Percentiles rank a stretch among this genome's conserved stretches.
phyloP scores from a whole-genome alignment of 768 basidiomycete genomes.

The Cubamyces lactineus region DNA sequence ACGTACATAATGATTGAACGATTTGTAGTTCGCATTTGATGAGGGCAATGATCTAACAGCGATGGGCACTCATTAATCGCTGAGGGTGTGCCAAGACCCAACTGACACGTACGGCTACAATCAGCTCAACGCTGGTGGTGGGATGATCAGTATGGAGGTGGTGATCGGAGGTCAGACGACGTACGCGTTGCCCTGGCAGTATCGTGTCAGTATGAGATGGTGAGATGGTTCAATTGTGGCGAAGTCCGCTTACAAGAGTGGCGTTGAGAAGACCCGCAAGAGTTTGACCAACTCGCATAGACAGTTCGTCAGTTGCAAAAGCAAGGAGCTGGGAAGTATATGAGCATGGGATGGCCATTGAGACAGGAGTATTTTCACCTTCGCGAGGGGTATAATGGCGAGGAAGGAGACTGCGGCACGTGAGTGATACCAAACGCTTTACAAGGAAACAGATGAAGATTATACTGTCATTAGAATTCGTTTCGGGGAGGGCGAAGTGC shows the following conservation, averaged over 20 bases:
- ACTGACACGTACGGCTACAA: constrained; percentile 46
- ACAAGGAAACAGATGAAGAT: constrained; percentile 84
- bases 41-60: constrained; percentile 47
- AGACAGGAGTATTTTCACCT: constrained; percentile 57
- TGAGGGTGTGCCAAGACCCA: no score
- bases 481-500: constrained; percentile 55
- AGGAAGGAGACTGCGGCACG: constrained; percentile 71
- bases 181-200: constrained; percentile 36
- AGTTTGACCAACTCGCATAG: constrained; percentile 81
- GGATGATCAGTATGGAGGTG: no score
- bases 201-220: constrained; percentile 12
- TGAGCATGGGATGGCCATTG: constrained; percentile 1
- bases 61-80: constrained; percentile 18
- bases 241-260: constrained; percentile 56
- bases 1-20: constrained; percentile 50
- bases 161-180: no score
- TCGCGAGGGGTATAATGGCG: constrained; percentile 84
- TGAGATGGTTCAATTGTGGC: neutral
- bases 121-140: constrained; percentile 46
- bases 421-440: no score
- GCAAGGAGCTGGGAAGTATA: constrained; percentile 59
- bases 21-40: constrained; percentile 47
- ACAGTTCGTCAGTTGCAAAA: constrained; percentile 86
- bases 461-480: constrained; percentile 52
- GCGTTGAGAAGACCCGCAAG: constrained; percentile 85